These are phyloP conservation scores for Fraxinus americana DNA, from an alignment of 257 asterid genomes.

Conservation along the genomic window DNA sequence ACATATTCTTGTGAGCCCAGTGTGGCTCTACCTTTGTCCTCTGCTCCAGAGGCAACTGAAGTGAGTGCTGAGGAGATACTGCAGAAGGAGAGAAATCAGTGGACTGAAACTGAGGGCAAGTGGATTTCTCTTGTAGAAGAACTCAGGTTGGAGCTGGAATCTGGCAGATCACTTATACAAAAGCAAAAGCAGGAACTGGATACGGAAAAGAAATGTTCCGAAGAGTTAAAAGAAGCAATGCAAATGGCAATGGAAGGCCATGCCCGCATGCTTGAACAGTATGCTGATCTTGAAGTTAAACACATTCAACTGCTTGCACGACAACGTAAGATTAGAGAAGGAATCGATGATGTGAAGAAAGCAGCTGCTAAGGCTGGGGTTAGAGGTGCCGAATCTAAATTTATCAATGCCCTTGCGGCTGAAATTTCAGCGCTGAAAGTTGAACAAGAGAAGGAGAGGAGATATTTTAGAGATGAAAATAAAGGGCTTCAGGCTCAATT, in stretches of 20 bases:
- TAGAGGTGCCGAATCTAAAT: constrained; percentile 85
- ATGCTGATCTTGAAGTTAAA: constrained; percentile 92
- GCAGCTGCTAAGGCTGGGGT: constrained; percentile 97
- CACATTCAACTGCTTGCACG: constrained; percentile 85
- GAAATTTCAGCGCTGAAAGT: constrained; percentile 81
- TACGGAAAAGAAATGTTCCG: constrained; percentile 78
- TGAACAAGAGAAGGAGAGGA: constrained; percentile 88
- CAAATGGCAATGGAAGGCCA: constrained; percentile 99
- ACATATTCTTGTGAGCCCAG: constrained; percentile 68
- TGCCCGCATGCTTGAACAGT: constrained; percentile 98
- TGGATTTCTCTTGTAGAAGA: constrained; percentile 91
- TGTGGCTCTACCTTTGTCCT: constrained; percentile 44
- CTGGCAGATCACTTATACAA: constrained; percentile 47
- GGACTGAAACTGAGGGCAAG: constrained; percentile 90
- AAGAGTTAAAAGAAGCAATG: constrained; percentile 97
- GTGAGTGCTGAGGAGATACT: constrained; percentile 63
- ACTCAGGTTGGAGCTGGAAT: constrained; percentile 68
- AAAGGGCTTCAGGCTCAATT: constrained; percentile 92
- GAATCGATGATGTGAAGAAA: constrained; percentile 90
- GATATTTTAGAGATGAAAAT: constrained; percentile 76
- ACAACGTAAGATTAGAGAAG: constrained; percentile 77
- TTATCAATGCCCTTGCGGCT: constrained; percentile 86
- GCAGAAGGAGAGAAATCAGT: constrained; percentile 69
- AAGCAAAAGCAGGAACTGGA: constrained; percentile 81
- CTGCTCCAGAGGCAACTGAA: constrained; percentile 46